Conservation (phyloP, 345 rosid genomes). For the Eucalyptus regnans region DNA sequence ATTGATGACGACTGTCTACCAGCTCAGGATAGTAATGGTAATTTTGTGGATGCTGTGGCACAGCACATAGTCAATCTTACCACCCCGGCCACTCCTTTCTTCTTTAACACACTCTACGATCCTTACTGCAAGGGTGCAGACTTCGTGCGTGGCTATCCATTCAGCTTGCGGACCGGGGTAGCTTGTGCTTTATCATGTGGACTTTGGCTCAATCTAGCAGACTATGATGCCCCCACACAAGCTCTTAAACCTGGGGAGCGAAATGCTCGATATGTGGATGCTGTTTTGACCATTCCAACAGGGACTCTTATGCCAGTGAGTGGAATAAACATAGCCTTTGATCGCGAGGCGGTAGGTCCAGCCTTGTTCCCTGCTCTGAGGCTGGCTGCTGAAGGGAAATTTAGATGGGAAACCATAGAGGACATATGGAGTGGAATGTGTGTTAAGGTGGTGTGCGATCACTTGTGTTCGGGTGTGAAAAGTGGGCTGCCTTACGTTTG, state of each 20-base stretch:
- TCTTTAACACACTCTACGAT: constrained; percentile 91
- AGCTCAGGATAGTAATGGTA: constrained; percentile 56
- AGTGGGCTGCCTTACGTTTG: constrained; percentile 82
- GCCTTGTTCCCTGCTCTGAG: constrained; percentile 68
- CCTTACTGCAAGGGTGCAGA: constrained; percentile 78
- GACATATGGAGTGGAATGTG: constrained; percentile 97
- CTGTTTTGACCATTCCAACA: constrained; percentile 72
- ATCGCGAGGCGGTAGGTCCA: constrained; percentile 74
- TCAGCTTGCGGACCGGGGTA: constrained; percentile 80
- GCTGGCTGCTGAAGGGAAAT: constrained; percentile 73
- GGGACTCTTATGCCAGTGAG: constrained; percentile 61
- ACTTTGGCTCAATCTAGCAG: constrained; percentile 90
- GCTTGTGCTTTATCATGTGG: constrained; percentile 84
- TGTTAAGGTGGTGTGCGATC: constrained; percentile 67
- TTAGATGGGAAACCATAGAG: constrained; percentile 94
- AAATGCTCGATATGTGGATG: constrained; percentile 71
- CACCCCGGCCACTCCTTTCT: constrained; percentile 89
- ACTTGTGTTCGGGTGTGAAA: constrained; percentile 79
- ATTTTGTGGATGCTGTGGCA: constrained; percentile 59
- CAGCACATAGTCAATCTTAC: constrained; percentile 67
- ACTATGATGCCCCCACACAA: constrained; percentile 93
- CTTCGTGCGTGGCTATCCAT: constrained; percentile 97
- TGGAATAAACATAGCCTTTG: constrained; percentile 82
- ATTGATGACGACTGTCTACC: constrained; percentile 88
- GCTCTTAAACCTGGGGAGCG: constrained; percentile 75